phyloP scores from a whole-genome alignment of 352 stramenopile genomes.

The Pythium angustatum region DNA sequence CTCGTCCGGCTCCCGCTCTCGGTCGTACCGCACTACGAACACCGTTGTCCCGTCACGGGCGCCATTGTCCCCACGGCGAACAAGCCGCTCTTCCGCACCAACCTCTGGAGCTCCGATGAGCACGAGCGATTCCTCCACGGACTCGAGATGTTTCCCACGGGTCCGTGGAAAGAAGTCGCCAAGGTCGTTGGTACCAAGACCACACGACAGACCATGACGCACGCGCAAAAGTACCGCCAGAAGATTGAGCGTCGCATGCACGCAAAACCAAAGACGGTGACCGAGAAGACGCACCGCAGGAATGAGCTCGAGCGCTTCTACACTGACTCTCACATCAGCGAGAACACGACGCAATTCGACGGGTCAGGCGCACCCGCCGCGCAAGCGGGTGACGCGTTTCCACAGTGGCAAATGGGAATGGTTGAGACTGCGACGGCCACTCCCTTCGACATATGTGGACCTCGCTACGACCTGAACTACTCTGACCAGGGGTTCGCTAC shows the following conservation, averaged over 20 bases:
- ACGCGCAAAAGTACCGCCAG: constrained; percentile 48
- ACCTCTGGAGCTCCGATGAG: constrained; percentile 29
- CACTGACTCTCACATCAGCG: too few species aligned
- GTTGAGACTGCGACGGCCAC: neutral
- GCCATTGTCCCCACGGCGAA: neutral
- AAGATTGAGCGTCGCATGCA: constrained; percentile 69
- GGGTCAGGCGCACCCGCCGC: too few species aligned
- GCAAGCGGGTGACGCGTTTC: too few species aligned
- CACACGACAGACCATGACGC: constrained; percentile 72
- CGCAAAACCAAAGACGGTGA: neutral
- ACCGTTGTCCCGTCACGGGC: neutral
- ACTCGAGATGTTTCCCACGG: constrained; percentile 58
- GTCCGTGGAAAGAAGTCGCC: constrained; percentile 67
- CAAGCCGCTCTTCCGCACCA: constrained; percentile 13
- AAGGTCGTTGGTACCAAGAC: constrained; percentile 77
- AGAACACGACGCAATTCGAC: too few species aligned
- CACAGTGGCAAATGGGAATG: neutral
- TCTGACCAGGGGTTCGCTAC: neutral
- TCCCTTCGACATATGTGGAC: neutral
- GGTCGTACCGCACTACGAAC: constrained; percentile 9
- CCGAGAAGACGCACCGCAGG: too few species aligned
- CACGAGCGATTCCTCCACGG: constrained; percentile 64
- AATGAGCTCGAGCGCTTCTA: too few species aligned
- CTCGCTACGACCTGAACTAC: neutral
- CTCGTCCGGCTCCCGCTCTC: constrained; percentile 17